Base-by-base conservation (phyloP, 306 rosid species). In the Acacia melanoxylon region DNA sequence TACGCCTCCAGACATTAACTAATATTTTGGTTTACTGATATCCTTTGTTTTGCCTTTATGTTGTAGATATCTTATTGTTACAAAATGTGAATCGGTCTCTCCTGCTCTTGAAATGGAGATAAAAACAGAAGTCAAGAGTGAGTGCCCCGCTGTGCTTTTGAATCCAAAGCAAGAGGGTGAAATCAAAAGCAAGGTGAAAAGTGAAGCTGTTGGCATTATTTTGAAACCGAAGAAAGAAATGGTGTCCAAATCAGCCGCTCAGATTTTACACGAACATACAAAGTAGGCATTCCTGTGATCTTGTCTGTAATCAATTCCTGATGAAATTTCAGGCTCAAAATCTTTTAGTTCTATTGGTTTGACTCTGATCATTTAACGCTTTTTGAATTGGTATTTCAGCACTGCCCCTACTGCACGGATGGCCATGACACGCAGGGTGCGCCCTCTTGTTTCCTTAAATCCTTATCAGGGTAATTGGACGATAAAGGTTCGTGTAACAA, bases 381-480 rank as follows among this genome's bases (percentile, higher is more conserved):
- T 19, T 68, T 19, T 67, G 2, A 22, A 45, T 2, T n/a, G 79
- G 17, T 8, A 17, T 86, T 72, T 63, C 87, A 95, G 99, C 63
- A 82, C 69, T 80, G 94, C 94, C 22, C 98, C 97, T 11, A 33
- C 98, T 85, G 93, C 90, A 10, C 79, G 99, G 45, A 83, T 92
- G 94, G 92, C 97, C 20, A 95, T 95, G 97, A 92, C 98, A 0
- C 90, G 98, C 25, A 87, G 99, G 58, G 98, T 95, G 70, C 94
- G 85, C 61, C 99, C 99, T 27, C 92, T 95, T 72, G 93, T 91
- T 45, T 95, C 97, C 33, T 86, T 95, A 86, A 95, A 95, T 68
- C 99, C 99, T 52, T 93, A 95, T 63, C 97, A 90, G 83, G 97
- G 94, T 16, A 89, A 82, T 79, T 95, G 99, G 99, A 92, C 97